These are phyloP conservation scores for Bocquillonia castaneifolia DNA, from an alignment of 441 rosid genomes.

Conservation along the genomic window DNA sequence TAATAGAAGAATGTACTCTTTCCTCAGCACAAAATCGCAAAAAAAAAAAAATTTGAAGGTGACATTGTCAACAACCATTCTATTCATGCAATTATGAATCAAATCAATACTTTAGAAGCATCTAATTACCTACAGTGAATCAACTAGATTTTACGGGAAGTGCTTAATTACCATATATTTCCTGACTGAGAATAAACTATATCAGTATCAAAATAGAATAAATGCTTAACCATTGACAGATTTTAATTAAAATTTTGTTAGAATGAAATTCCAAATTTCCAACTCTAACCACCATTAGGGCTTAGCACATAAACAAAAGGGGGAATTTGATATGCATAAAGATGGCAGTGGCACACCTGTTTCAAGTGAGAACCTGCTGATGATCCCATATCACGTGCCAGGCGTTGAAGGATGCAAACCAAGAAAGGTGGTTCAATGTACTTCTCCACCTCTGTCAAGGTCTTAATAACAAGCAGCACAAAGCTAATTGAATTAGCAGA, in stretches of 20 bases:
- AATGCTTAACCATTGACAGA: neutral
- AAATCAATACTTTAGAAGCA: neutral
- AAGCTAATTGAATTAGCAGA: slow-evolving; percentile 72
- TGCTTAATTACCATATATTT: neutral
- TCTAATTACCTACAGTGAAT: neutral
- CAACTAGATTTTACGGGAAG: neutral
- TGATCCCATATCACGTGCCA: slow-evolving; percentile 86
- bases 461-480: slow-evolving; percentile 76
- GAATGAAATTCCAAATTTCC: neutral
- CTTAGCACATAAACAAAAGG: neutral
- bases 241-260: neutral
- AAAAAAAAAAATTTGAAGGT: neutral
- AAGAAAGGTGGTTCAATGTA: slow-evolving; percentile 64
- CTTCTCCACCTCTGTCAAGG: slow-evolving; percentile 83
- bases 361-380: slow-evolving; percentile 67
- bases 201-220: neutral
- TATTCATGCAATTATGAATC: neutral
- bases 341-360: slow-evolving; percentile 56
- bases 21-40: neutral
- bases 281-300: neutral
- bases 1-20: neutral
- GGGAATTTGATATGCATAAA: neutral
- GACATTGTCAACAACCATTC: neutral
- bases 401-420: slow-evolving; percentile 80
- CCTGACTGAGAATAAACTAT: neutral